These are phyloP conservation scores for Heliamphora exappendiculata DNA, from an alignment of 148 eudicot species.

Conservation along the genomic window DNA sequence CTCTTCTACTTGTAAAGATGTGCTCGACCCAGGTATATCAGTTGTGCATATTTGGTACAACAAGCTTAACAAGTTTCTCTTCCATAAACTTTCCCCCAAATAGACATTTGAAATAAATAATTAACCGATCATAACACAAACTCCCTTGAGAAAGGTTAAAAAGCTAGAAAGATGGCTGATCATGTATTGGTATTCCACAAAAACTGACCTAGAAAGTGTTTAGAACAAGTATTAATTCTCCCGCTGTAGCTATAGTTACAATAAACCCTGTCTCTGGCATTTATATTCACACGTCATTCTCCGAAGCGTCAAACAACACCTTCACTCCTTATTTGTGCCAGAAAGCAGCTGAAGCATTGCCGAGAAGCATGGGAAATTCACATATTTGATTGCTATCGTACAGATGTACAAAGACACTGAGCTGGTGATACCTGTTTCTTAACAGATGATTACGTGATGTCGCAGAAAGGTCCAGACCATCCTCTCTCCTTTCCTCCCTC, in stretches of 20 bases:
- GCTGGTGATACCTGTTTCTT: constrained; percentile 5
- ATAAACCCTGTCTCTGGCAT: not conserved
- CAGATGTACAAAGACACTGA: constrained; percentile 13
- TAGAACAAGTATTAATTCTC: not conserved
- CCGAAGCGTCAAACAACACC: not conserved
- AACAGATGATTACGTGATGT: not conserved
- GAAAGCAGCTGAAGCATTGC: constrained; percentile 10
- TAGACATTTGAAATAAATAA: not conserved
- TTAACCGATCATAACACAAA: not conserved
- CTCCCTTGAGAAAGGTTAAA: not conserved
- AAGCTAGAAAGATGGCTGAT: not conserved
- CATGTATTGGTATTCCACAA: too few relatives aligned
- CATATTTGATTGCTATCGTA: constrained; percentile 1
- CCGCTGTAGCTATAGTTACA: constrained; percentile 3
- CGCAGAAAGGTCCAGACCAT: not conserved
- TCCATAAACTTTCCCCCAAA: not conserved
- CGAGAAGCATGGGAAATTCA: not conserved
- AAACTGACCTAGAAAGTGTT: not conserved
- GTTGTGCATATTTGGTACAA: constrained; percentile 6
- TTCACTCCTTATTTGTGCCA: not conserved
- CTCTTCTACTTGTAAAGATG: not conserved
- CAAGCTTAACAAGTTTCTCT: constrained; percentile 1
- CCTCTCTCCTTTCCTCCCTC: constrained; percentile 1
- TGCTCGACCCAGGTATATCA: constrained; percentile 7
- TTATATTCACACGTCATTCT: not conserved